Evolutionary conservation across 805 yeast genomes (phyloP), one percentile per base, ranked within the genome.

Genomic region (Ogataea trehalophila): DNA sequence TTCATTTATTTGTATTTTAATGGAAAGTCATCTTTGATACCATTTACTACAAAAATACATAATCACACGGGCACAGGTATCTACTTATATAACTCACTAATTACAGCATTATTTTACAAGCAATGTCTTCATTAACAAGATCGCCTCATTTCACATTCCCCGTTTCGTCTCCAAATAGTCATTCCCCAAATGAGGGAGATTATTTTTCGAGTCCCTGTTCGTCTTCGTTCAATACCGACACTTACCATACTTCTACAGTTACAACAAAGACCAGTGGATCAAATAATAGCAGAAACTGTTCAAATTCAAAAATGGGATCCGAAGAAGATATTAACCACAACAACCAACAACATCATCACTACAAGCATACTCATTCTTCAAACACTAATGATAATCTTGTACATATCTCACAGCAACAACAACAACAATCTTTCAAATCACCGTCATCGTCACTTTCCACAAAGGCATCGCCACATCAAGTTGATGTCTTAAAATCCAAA

Each of bases 101-200:
- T 29, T 9, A 15, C 17, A 33, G 15, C 20, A 20, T 20, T 20
- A 3, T 9, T 33, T 14, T n/a, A 33, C 15, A 43, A 15, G 41
- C 29, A 26, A 26, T 26, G 31, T 26, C 40, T 29, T 39, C 45
- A 8, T 18, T 42, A 9, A 35, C 49, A 20, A 46, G 40, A 20
- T 46, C 49, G 3, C 49, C 49, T 6, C 49, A 23, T 40, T 46
- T 43, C 33, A 38, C 38, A 15, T 46, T 46, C 22, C 49, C 49
- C 11, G 9, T 37, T 4, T 33, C 42, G 5, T 23, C 45, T 16
- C 23, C 35, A 16, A 14, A 13, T 33, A 16, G 35, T 6, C 14
- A n/a, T 6, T 18, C 23, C 13, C 20, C 48, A 8, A 38, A 46
- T n/a, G 43, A 39, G 5, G 26, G 26, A 4, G 45, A 46, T 15